Evolutionary conservation across 345 rosid genomes (phyloP).

Genomic region (Litchi chinensis): DNA sequence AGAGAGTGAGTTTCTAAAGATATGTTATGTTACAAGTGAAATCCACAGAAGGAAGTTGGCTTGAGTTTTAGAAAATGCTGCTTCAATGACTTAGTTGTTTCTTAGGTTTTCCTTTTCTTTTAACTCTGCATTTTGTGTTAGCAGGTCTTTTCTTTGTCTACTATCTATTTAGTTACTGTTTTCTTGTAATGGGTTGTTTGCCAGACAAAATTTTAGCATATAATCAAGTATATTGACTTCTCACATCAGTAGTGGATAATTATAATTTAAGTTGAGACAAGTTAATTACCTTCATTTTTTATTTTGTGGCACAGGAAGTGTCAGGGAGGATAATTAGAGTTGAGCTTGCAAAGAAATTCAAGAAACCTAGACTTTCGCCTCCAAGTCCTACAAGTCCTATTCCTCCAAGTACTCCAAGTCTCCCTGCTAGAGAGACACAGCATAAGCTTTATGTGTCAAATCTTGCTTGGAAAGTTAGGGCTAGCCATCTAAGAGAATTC

Average conservation of each 20-base stretch:
- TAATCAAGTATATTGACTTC: background rate
- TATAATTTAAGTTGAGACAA: background rate
- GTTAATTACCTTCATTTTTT: slow-evolving; percentile 1
- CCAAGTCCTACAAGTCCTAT: slow-evolving; percentile 27
- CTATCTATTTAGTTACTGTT: background rate
- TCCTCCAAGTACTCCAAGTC: slow-evolving; percentile 25
- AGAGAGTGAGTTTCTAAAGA: background rate
- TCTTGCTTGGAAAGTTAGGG: slow-evolving; percentile 92
- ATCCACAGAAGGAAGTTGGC: background rate
- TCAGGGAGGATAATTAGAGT: slow-evolving; percentile 76
- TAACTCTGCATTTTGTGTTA: background rate
- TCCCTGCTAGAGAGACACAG: slow-evolving; percentile 49
- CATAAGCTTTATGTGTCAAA: slow-evolving; percentile 80
- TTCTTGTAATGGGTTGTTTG: background rate
- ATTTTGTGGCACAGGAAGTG: slow-evolving; percentile 54
- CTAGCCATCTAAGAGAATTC: slow-evolving; percentile 72
- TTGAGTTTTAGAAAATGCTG: background rate
- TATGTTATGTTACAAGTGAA: background rate
- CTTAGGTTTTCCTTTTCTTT: background rate
- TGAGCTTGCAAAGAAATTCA: slow-evolving; percentile 68
- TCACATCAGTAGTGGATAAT: background rate
- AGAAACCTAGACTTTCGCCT: slow-evolving; percentile 50
- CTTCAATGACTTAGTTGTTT: background rate
- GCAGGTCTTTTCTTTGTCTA: background rate
- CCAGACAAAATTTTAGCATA: background rate